Conservation (phyloP, 805 yeast genomes). For the Candida pini region DNA sequence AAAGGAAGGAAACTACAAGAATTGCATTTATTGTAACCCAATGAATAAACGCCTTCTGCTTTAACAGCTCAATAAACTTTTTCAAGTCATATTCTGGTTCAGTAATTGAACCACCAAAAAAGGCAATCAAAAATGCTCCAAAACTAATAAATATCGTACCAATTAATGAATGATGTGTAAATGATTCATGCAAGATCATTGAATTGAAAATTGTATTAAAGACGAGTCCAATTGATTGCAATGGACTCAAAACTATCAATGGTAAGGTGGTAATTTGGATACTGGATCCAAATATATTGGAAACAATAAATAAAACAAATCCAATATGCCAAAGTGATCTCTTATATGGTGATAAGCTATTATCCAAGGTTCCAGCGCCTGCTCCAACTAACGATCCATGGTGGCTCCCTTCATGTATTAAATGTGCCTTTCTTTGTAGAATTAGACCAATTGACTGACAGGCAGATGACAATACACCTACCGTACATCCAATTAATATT, state of each 20-base stretch:
- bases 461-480: conserved; percentile 71
- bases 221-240: conserved; percentile 84
- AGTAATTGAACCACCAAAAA: conserved; percentile 62
- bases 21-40: conserved; percentile 47
- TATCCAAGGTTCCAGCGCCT: no score
- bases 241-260: conserved; percentile 68
- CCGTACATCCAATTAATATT: conserved; percentile 54
- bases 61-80: conserved; percentile 39
- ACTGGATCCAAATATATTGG: conserved; percentile 75
- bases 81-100: conserved; percentile 48
- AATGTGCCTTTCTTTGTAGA: conserved; percentile 72
- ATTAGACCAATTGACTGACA: conserved; percentile 79
- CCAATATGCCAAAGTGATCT: conserved; percentile 74
- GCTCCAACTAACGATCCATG: no score
- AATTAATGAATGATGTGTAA: conserved; percentile 46
- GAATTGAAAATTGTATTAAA: conserved; percentile 76
- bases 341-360: conserved; percentile 34
- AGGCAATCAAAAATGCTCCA: conserved; percentile 78
- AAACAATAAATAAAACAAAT: conserved; percentile 57
- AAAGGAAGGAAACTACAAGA: conserved; percentile 23
- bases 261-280: conserved; percentile 85
- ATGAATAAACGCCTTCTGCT: conserved; percentile 40
- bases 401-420: conserved; percentile 39
- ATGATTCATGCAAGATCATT: conserved; percentile 59
- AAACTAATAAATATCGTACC: conserved; percentile 66